Evolutionary conservation across 2,329 filamentous ascomycete species (phyloP).

Genomic region (Ophiosphaerella korrae): DNA sequence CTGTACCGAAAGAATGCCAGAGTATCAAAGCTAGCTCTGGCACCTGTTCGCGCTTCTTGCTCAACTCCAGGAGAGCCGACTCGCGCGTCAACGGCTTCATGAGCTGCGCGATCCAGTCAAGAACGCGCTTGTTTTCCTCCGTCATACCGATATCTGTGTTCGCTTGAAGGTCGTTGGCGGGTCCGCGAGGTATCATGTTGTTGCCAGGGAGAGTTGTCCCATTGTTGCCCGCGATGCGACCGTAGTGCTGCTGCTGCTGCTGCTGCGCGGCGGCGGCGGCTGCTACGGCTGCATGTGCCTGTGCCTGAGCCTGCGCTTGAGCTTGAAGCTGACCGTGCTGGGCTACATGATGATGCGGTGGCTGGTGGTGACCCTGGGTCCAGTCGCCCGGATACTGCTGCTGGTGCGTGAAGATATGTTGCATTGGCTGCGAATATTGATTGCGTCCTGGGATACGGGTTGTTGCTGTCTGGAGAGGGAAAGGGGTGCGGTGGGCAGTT

Average conservation of each 20-base stretch:
- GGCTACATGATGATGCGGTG: slow-evolving; percentile 46
- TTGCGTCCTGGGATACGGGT: slow-evolving; percentile 13
- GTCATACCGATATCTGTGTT: slow-evolving; percentile 61
- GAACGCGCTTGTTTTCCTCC: slow-evolving; percentile 91
- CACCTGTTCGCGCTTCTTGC: slow-evolving; percentile 98
- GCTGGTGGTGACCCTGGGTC: slow-evolving; percentile 56
- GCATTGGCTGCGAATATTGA: slow-evolving; percentile 49
- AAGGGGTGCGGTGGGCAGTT: slow-evolving; percentile 9
- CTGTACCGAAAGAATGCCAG: slow-evolving; percentile 94
- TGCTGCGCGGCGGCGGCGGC: slow-evolving; percentile 57
- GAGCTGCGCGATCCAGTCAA: slow-evolving; percentile 89
- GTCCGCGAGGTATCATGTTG: slow-evolving; percentile 42
- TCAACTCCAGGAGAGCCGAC: slow-evolving; percentile 89
- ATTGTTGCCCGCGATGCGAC: slow-evolving; percentile 71
- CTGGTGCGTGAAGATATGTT: slow-evolving; percentile 68
- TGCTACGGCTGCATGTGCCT: slow-evolving; percentile 54
- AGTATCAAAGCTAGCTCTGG: slow-evolving; percentile 93
- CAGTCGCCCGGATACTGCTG: slow-evolving; percentile 62
- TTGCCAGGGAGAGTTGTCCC: slow-evolving; percentile 54
- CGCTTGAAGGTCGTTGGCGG: slow-evolving; percentile 46
- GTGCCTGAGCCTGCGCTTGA: slow-evolving; percentile 53
- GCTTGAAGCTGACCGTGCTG: slow-evolving; percentile 48
- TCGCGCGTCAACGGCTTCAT: slow-evolving; percentile 87
- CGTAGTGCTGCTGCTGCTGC: slow-evolving; percentile 69
- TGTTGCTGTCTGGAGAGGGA: slow-evolving; percentile 7